phyloP scores from a whole-genome alignment of 2,329 filamentous ascomycete genomes.

The Orbilia quercus region DNA sequence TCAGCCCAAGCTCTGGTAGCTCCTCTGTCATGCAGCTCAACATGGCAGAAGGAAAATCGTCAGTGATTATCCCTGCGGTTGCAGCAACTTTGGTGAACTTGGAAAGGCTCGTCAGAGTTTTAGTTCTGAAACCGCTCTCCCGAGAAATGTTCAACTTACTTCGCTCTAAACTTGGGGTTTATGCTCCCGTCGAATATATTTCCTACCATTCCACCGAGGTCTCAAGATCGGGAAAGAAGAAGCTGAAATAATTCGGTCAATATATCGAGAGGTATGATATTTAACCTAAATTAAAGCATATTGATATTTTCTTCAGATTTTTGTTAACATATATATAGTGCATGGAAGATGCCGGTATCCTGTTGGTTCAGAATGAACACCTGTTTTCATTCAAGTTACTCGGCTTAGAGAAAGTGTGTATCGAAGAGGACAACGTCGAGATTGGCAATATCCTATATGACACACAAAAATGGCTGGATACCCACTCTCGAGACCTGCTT shows the following conservation, averaged over 20 bases:
- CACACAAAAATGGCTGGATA: constrained; percentile 66
- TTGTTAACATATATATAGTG: constrained; percentile 63
- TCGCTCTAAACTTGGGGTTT: constrained; percentile 70
- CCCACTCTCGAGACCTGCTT: constrained; percentile 68
- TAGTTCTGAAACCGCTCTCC: constrained; percentile 72
- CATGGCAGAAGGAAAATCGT: constrained; percentile 78
- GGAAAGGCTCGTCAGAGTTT: constrained; percentile 68
- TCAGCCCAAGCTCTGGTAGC: constrained; percentile 61
- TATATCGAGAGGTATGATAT: constrained; percentile 61
- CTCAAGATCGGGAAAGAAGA: constrained; percentile 62
- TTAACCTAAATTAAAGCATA: not conserved
- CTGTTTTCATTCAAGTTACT: constrained; percentile 73
- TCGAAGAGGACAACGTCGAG: constrained; percentile 56
- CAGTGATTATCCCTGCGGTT: constrained; percentile 75
- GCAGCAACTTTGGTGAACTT: constrained; percentile 68
- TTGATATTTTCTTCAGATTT: not conserved
- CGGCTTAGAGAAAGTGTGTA: constrained; percentile 67
- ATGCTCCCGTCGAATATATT: constrained; percentile 68
- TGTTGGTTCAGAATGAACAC: constrained; percentile 74
- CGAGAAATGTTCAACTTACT: constrained; percentile 72
- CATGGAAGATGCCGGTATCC: constrained; percentile 67
- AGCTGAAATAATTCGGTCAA: constrained; percentile 62
- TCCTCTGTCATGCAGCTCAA: constrained; percentile 75
- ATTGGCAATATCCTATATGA: constrained; percentile 61
- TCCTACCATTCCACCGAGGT: constrained; percentile 71